phyloP scores from a whole-genome alignment of 441 rosid genomes.

The Metrosideros polymorpha region DNA sequence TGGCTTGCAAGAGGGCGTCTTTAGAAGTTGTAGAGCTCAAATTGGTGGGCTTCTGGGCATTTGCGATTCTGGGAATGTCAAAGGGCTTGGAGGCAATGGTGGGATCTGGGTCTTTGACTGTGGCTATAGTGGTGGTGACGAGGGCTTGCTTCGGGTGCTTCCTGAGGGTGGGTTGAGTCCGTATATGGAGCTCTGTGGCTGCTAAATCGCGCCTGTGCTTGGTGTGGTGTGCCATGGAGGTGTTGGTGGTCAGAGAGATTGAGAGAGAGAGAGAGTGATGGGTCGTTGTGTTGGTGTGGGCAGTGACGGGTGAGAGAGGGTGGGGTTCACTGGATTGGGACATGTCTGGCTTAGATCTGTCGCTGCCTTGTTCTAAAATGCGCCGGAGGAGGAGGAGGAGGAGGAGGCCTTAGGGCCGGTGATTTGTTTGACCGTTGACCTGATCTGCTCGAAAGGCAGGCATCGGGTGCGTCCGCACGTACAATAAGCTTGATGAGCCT shows the following conservation, averaged over 20 bases:
- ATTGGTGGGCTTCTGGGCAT: conserved; percentile 13
- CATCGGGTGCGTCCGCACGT: not conserved
- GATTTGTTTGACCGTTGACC: conserved; percentile 29
- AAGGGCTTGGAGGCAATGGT: conserved; percentile 11
- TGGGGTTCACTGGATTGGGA: conserved; percentile 13
- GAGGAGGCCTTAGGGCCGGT: not conserved
- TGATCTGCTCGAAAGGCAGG: not conserved
- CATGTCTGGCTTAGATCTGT: conserved; percentile 10
- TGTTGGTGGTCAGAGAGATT: not conserved
- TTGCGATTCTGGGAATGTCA: conserved; percentile 12
- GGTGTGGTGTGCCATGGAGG: conserved; percentile 16
- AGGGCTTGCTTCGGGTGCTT: not conserved
- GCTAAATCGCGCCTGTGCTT: conserved; percentile 25
- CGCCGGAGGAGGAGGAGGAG: conserved; percentile 10
- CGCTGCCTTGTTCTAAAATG: conserved; percentile 14
- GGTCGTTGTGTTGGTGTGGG: not conserved
- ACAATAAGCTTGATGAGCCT: not conserved
- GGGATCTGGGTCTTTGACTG: conserved; percentile 18
- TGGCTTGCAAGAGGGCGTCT: conserved; percentile 38
- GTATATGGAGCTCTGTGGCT: not conserved
- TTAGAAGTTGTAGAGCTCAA: not conserved
- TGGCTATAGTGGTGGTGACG: not conserved
- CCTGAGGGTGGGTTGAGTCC: not conserved
- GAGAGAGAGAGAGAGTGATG: not conserved
- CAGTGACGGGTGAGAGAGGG: not conserved